Conservation (phyloP, 768 basidiomycete species). For the Pisolithus microcarpus region DNA sequence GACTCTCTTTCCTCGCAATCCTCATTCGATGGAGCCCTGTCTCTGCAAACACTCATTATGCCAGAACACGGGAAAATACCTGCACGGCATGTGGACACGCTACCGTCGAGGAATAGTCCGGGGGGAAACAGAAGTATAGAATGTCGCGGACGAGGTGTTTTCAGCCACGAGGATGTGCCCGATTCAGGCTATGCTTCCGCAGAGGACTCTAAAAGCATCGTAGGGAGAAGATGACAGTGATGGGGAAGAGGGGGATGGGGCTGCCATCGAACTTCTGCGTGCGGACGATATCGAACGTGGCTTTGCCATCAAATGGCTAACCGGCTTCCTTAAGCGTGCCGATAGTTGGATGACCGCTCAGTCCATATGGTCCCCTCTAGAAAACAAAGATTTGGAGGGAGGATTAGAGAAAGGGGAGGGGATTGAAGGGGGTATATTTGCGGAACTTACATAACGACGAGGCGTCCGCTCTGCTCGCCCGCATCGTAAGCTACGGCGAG, state of each 20-base stretch:
- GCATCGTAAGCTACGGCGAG: slow-evolving; percentile 33
- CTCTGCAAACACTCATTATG: not conserved
- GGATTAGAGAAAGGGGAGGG: not conserved
- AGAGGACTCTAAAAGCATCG: slow-evolving; percentile 42
- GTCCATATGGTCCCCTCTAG: slow-evolving; percentile 10
- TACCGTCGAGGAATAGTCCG: slow-evolving; percentile 19
- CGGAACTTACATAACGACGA: slow-evolving; percentile 46
- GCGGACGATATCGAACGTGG: slow-evolving; percentile 60
- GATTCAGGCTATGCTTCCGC: slow-evolving; percentile 80
- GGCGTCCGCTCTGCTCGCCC: slow-evolving; percentile 48
- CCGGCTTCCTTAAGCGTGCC: slow-evolving; percentile 56
- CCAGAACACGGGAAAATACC: slow-evolving; percentile 16
- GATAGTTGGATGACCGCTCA: slow-evolving; percentile 39
- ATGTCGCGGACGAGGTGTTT: slow-evolving; percentile 9
- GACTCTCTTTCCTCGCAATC: not conserved
- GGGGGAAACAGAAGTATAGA: not conserved
- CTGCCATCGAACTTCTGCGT: slow-evolving; percentile 40
- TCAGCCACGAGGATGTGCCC: slow-evolving; percentile 41
- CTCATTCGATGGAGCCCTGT: not conserved
- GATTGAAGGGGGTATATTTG: slow-evolving; percentile 35
- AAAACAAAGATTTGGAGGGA: not conserved
- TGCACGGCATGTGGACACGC: not conserved
- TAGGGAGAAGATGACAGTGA: slow-evolving; percentile 9
- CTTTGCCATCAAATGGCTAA: slow-evolving; percentile 69
- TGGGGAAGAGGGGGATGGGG: slow-evolving; percentile 14